These are phyloP conservation scores for Populus deltoides DNA, from an alignment of 345 rosid genomes.

Conservation along the genomic window DNA sequence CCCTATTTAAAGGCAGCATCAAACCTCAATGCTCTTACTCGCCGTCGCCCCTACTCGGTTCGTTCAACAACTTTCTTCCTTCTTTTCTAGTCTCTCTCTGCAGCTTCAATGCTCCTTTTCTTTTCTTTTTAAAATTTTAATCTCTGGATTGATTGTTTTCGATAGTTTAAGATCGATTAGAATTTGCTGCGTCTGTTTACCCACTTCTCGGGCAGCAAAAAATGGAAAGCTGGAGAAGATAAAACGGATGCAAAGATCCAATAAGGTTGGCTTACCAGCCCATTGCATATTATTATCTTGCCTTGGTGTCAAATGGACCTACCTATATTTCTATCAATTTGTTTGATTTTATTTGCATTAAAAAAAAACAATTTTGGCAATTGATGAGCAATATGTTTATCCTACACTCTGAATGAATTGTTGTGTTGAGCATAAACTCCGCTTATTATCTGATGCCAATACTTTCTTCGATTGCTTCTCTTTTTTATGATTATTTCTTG, in stretches of 20 bases:
- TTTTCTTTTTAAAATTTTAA: neutral
- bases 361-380: conserved; percentile 17
- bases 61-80: no score
- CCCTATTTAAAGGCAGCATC: neutral
- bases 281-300: conserved; percentile 37
- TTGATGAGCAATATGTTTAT: conserved; percentile 45
- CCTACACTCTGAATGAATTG: conserved; percentile 42
- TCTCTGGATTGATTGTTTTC: no score
- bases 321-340: conserved; percentile 26
- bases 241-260: conserved; percentile 49
- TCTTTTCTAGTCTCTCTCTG: no score
- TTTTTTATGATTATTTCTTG: no score
- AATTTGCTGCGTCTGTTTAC: conserved; percentile 46
- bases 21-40: no score
- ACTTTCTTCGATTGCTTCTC: neutral
- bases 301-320: conserved; percentile 59
- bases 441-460: conserved; percentile 63
- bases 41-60: neutral
- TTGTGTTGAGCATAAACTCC: conserved; percentile 39
- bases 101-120: neutral
- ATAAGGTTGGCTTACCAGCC: conserved; percentile 61
- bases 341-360: neutral
- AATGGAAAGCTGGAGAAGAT: conserved; percentile 35
- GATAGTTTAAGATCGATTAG: no score
- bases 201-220: conserved; percentile 33